Evolutionary conservation across 805 yeast species (phyloP), one percentile per base, ranked within the genome.

Genomic region (Brettanomyces sp.): DNA sequence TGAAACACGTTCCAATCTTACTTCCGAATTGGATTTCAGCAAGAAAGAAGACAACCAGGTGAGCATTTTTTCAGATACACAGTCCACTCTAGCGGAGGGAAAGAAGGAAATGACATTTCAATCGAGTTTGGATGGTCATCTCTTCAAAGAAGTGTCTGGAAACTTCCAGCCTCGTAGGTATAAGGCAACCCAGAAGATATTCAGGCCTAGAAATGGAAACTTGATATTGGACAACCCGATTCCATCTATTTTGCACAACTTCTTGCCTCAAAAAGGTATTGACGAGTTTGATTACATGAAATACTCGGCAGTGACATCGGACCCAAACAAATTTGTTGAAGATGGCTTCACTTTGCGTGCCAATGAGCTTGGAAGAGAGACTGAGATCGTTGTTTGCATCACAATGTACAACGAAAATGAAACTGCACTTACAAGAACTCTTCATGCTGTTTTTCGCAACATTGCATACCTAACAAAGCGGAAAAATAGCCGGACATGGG

Each of bases 351-450:
- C 90, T 2, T 68, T 93, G 43, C 76, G 99, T 55, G 85, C 95
- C 7, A 83, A 87, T 5, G 91, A 87, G 52, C 76, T 80, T 60
- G 87, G 85, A 53, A 79, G 99, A 60, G 96, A 89, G 57, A 91
- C 93, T 28, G 98, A 95, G 66, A 69, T 93, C 36, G 89, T 85
- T 40, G 77, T 93, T 44, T 90, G 98, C 66, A 79, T 93, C 53
- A 93, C 99, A 32, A 91, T 93, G 98, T 93, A 91, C 68, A 93
- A 93, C 58, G 99, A 93, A 66, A 95, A 87, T 63, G 96, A 90
- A 62, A 72, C 73, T 45, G 77, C 95, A 3, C 79, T 93, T 62
- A 87, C 97, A 1, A 79, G 98, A 66, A 95, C 99, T 0, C 72
- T 93, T 76, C 95, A 95, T 63, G 86, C 95, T 0, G 91, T 93